Evolutionary conservation across 345 rosid species (phyloP), one percentile per base, ranked within the genome.

Genomic region (Euphorbia pulcherrima): DNA sequence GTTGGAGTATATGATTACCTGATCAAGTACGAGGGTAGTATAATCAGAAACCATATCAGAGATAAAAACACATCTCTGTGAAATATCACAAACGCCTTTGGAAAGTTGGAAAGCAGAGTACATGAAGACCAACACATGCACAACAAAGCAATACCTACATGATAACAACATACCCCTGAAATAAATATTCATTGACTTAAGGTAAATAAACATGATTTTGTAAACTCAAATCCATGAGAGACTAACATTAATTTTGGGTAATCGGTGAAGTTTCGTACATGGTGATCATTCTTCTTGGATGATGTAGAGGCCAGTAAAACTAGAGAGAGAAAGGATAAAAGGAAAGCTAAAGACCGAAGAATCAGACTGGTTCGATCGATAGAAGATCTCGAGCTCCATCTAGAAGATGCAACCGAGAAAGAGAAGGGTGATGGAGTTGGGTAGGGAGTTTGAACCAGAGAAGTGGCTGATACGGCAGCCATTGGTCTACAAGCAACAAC

Each of bases 71-170:
- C 95, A 95, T 77, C 81, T 83, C 67, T 84, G 80, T 58, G 90
- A 78, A 52, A 84, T 76, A 58, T 85, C 98, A 47, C 88, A 86
- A 21, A 84, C 66, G 29, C 88, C 95, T 85, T 88, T 88, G 68
- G 81, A 79, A 66, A 89, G 84, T 76, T 90, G 95, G 60, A 85
- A 83, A 74, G 77, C 82, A 23, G 92, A 71, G 78, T 88, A 90
- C 20, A 77, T 35, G 41, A 90, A 81, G 40, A 83, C 84, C 71
- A 78, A 37, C 29, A 79, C 58, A 44, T 80, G 78, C 53, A 75
- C 84, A 16, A 81, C 52, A 72, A 90, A 88, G 82, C 89, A 85
- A 76, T 86, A 86, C 83, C 92, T 88, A 60, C 79, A 73, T 8
- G 23, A 71, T 52, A 44, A 26, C 2, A 1, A 24, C 24, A 39